Conservation (phyloP, 352 stramenopile species). For the Phytophthora pinifolia region DNA sequence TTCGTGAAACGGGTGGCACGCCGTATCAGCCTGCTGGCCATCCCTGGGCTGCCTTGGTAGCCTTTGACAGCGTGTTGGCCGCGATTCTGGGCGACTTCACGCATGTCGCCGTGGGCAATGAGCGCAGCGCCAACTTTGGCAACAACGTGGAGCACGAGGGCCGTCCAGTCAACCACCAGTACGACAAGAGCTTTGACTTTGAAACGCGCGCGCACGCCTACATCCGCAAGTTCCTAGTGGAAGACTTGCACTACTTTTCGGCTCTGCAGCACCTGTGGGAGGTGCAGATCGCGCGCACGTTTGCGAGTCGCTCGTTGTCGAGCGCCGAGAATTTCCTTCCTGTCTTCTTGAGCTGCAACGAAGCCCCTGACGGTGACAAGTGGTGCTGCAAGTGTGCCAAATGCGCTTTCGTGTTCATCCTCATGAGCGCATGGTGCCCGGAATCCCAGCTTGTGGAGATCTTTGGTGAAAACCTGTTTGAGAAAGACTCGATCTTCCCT, state of each 20-base stretch:
- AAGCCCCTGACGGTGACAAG: slow-evolving; percentile 32
- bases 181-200: slow-evolving; percentile 52
- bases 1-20: slow-evolving; percentile 25
- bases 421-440: slow-evolving; percentile 40
- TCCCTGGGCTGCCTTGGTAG: slow-evolving; percentile 39
- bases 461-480: slow-evolving; percentile 38
- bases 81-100: slow-evolving; percentile 35
- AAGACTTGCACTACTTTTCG: slow-evolving; percentile 46
- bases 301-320: slow-evolving; percentile 30
- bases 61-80: slow-evolving; percentile 40
- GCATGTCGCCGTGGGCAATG: slow-evolving; percentile 40
- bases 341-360: slow-evolving; percentile 50
- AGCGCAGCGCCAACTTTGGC: slow-evolving; percentile 41
- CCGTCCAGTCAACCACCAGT: slow-evolving; percentile 43
- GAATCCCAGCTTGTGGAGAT: slow-evolving; percentile 25
- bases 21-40: slow-evolving; percentile 35
- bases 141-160: slow-evolving; percentile 41
- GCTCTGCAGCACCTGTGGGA: slow-evolving; percentile 47
- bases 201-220: slow-evolving; percentile 34
- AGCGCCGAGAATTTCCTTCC: slow-evolving; percentile 29
- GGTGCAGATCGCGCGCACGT: slow-evolving; percentile 42
- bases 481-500: slow-evolving; percentile 32
- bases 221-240: slow-evolving; percentile 37
- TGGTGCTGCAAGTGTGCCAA: slow-evolving; percentile 49
- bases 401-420: slow-evolving; percentile 44